Evolutionary conservation across 2,329 filamentous ascomycete species (phyloP).

Genomic region (Clonostachys solani): DNA sequence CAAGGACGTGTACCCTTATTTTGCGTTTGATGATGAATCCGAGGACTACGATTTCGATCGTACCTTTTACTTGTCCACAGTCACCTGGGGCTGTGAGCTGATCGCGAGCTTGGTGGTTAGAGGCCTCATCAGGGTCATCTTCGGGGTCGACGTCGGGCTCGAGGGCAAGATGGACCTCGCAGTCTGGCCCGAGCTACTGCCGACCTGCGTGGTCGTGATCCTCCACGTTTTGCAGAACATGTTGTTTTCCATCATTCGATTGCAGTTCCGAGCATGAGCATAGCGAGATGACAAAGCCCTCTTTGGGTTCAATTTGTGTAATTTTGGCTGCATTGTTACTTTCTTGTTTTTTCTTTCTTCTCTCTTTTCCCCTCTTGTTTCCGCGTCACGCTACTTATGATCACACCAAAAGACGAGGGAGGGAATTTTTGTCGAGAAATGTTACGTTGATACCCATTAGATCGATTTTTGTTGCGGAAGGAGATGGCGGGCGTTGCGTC

Average conservation of each 20-base stretch:
- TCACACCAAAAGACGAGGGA: no score
- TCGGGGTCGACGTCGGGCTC: conserved; percentile 56
- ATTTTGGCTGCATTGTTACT: neutral
- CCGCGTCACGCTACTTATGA: no score
- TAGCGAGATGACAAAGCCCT: neutral
- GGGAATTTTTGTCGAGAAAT: no score
- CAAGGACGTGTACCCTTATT: conserved; percentile 66
- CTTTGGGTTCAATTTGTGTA: neutral
- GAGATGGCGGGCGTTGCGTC: no score
- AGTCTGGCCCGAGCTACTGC: conserved; percentile 63
- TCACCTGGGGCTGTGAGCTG: conserved; percentile 66
- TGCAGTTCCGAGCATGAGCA: conserved; percentile 43
- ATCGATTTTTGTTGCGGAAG: no score
- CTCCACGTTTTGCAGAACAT: conserved; percentile 69
- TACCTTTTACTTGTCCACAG: conserved; percentile 57
- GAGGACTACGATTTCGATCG: conserved; percentile 56
- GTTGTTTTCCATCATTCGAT: conserved; percentile 64
- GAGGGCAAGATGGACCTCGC: conserved; percentile 62
- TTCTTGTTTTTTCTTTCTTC: neutral
- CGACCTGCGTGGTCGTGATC: conserved; percentile 61
- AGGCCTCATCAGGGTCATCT: conserved; percentile 52
- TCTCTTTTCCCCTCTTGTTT: no score
- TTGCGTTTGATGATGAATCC: conserved; percentile 50
- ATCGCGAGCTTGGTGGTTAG: conserved; percentile 56
- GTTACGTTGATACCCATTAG: no score